Evolutionary conservation across 768 basidiomycete genomes (phyloP).

Genomic region (Lactarius trivialis): DNA sequence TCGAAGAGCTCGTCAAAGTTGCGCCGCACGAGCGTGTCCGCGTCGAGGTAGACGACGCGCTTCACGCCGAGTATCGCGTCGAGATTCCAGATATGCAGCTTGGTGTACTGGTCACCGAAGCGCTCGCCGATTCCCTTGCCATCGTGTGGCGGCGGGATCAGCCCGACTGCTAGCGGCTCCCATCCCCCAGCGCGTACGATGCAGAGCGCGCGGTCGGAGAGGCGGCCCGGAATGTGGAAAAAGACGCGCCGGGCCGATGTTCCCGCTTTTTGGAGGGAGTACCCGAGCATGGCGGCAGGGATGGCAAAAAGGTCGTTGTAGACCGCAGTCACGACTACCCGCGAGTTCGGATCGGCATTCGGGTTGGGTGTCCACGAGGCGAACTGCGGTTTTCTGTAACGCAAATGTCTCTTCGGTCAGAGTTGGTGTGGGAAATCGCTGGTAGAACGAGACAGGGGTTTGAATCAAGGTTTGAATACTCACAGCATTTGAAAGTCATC

Average conservation of each 20-base stretch:
- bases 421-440: neutral
- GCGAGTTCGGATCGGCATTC: slow-evolving; percentile 6
- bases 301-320: slow-evolving; percentile 31
- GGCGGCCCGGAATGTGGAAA: slow-evolving; percentile 31
- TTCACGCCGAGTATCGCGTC: slow-evolving; percentile 24
- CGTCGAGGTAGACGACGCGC: slow-evolving; percentile 36
- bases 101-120: slow-evolving; percentile 40
- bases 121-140: slow-evolving; percentile 33
- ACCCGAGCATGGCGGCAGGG: slow-evolving; percentile 31
- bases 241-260: slow-evolving; percentile 31
- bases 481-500: slow-evolving; percentile 18
- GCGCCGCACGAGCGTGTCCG: slow-evolving; percentile 38
- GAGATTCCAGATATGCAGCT: slow-evolving; percentile 38
- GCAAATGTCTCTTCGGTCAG: neutral
- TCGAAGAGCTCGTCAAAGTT: slow-evolving; percentile 43
- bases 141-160: slow-evolving; percentile 35
- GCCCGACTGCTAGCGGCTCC: slow-evolving; percentile 31
- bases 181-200: slow-evolving; percentile 37
- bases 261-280: slow-evolving; percentile 29
- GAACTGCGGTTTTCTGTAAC: slow-evolving; percentile 12
- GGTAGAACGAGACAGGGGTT: neutral
- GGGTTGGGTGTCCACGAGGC: neutral
- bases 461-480: too few relatives aligned
- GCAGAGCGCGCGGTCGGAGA: slow-evolving; percentile 37
- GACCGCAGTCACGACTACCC: slow-evolving; percentile 30